Evolutionary conservation across 2,329 filamentous ascomycete genomes (phyloP), one percentile per base, ranked within the genome.

Genomic region (Claviceps sp.): DNA sequence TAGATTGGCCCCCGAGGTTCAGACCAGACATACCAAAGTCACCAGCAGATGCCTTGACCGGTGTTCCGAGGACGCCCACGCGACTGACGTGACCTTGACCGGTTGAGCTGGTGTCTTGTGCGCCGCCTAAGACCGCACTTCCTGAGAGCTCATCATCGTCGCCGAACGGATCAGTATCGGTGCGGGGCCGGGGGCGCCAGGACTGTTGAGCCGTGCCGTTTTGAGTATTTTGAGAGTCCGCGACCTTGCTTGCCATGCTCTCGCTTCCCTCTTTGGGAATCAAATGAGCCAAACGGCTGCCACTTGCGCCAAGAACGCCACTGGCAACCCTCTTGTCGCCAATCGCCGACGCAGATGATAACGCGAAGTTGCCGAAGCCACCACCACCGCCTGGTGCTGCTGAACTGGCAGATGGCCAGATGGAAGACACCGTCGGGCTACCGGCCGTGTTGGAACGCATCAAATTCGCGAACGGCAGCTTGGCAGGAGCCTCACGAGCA

Each of bases 351-450:
- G 76, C 74, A 34, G 78, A 67, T 47, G 71, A 68, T 50, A 94
- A 67, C n/a, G 86, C 83, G 66, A 97, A 97, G 61, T 83, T 93
- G 11, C 91, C 91, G 68, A 98, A 98, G 22, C 83, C 83, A 37
- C 91, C 89, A 6, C 83, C 77, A 59, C 86, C 80, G 59, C 86
- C 80, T 13, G 80, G 77, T 44, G 83, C 77, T 48, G 73, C 74
- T 51, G 79, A 78, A 22, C 79, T 75, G 14, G 78, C 65, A 4
- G 66, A 59, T 20, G 67, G 64, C 68, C 68, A 71, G 8, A 68
- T 75, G 14, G 64, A 60, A 22, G 70, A 71, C 56, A 77, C 72
- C 4, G 64, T 69, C 1, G 70, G 60, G 34, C 66, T 68, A n/a
- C 74, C 72, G 6, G 70, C 68, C 34, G 78, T 80, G 56, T 77